A percentile compares a stretch with the other conserved stretches of the same genome.
These are phyloP conservation scores for Aurantiochytrium sp. DNA, from an alignment of 108 stramenopile genomes.

Conservation along the genomic window DNA sequence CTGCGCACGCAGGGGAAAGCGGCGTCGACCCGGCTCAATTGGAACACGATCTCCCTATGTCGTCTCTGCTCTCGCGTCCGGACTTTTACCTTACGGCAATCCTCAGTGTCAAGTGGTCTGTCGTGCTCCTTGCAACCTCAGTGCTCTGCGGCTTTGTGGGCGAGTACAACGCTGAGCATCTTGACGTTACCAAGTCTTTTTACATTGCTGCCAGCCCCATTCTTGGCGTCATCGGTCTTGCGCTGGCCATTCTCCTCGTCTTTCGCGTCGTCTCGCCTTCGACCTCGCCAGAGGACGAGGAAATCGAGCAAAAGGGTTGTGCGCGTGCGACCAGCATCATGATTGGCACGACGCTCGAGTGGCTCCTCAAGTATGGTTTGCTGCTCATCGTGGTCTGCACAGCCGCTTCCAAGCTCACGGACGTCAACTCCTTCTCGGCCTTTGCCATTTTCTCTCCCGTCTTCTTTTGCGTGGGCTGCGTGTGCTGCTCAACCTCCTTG, in stretches of 20 bases:
- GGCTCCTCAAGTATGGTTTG: neutral
- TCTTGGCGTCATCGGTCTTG: neutral
- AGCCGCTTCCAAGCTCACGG: neutral
- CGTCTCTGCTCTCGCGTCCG: neutral
- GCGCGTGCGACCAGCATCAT: neutral
- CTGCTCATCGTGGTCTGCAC: neutral
- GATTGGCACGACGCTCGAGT: neutral
- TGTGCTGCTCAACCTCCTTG: neutral
- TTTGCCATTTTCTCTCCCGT: constrained; percentile 14
- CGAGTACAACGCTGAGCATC: neutral
- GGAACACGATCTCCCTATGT: neutral
- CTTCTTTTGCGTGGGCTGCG: neutral
- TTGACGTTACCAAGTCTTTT: neutral
- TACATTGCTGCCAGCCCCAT: neutral
- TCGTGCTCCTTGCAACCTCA: neutral
- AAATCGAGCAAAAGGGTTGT: neutral
- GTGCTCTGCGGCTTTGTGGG: neutral
- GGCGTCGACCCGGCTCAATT: neutral
- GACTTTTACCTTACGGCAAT: neutral
- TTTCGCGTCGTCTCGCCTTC: neutral
- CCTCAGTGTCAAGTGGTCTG: neutral
- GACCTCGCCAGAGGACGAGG: neutral
- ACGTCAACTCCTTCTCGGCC: neutral
- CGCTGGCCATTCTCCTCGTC: neutral
- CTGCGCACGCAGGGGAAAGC: neutral